Conservation (phyloP, 371 early-diverging fungal species). For the Apophysomyces elegans region DNA sequence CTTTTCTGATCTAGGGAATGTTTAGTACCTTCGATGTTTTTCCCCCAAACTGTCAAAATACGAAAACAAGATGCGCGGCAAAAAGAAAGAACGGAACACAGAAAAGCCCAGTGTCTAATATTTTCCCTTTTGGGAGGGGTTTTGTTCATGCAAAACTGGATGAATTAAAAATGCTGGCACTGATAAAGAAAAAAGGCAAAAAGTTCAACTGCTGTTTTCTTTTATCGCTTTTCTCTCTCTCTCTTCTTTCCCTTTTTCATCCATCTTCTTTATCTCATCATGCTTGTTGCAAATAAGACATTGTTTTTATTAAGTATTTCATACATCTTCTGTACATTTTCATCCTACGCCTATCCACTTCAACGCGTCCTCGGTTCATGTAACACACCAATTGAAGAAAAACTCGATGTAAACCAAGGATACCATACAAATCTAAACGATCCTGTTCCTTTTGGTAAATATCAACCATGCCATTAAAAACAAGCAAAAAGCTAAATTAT, state of each 20-base stretch:
- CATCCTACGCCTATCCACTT: neutral
- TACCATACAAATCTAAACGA: neutral
- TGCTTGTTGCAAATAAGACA: neutral
- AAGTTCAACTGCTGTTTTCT: neutral
- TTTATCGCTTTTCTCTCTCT: neutral
- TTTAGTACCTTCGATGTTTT: too few relatives aligned
- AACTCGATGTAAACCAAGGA: constrained; percentile 2
- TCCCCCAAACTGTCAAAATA: neutral
- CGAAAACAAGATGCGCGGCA: neutral
- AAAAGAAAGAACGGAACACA: neutral
- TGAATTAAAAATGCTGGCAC: neutral
- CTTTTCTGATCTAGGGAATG: too few relatives aligned
- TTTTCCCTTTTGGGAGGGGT: constrained; percentile 7
- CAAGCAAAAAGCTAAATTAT: neutral
- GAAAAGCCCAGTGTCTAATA: neutral
- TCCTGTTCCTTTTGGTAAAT: constrained; percentile 2
- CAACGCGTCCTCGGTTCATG: constrained; percentile 3
- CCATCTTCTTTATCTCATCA: too few relatives aligned
- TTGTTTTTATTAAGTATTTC: neutral
- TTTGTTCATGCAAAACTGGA: constrained; percentile 12
- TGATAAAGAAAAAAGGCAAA: neutral
- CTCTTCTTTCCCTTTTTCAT: neutral
- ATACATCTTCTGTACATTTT: neutral
- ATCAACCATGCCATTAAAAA: neutral
- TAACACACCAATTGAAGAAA: neutral